phyloP scores from a whole-genome alignment of 2,329 filamentous ascomycete species.

The Diaporthe nobilis region DNA sequence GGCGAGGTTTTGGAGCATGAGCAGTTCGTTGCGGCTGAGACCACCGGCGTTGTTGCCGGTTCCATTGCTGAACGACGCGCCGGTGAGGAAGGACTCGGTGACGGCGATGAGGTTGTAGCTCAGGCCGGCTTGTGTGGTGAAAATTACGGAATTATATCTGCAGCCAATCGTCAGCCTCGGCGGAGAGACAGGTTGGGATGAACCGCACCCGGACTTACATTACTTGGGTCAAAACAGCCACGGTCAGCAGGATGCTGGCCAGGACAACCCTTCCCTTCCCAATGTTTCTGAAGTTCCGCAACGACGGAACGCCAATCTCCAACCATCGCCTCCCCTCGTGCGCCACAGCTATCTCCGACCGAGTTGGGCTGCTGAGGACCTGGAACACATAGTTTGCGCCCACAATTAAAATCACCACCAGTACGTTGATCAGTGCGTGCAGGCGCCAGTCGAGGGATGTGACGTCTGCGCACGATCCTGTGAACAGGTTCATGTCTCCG shows the following conservation, averaged over 20 bases:
- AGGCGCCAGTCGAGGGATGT: conserved; percentile 57
- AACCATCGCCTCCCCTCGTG: conserved; percentile 63
- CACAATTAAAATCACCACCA: conserved; percentile 59
- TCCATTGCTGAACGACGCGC: conserved; percentile 55
- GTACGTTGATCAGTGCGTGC: conserved; percentile 60
- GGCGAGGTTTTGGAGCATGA: conserved; percentile 53
- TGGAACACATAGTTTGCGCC: conserved; percentile 69
- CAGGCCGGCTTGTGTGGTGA: conserved; percentile 55
- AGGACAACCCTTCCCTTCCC: conserved; percentile 57
- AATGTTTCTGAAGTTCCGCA: conserved; percentile 63
- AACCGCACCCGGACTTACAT: conserved; percentile 55
- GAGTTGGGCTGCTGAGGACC: conserved; percentile 67
- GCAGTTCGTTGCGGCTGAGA: conserved; percentile 53
- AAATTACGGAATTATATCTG: conserved; percentile 68
- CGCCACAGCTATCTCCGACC: conserved; percentile 61
- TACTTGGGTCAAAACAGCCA: conserved; percentile 62
- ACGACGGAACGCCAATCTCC: conserved; percentile 67
- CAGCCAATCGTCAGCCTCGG: neutral
- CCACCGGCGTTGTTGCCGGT: conserved; percentile 52
- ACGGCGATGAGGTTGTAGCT: conserved; percentile 54
- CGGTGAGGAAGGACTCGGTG: conserved; percentile 52
- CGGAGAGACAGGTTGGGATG: neutral
- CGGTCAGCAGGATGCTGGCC: conserved; percentile 55
- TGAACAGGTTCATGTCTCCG: conserved; percentile 55
- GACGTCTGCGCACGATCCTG: conserved; percentile 56